Evolutionary conservation across 2,329 filamentous ascomycete species (phyloP).

Genomic region (Aurifilum marmelostoma): DNA sequence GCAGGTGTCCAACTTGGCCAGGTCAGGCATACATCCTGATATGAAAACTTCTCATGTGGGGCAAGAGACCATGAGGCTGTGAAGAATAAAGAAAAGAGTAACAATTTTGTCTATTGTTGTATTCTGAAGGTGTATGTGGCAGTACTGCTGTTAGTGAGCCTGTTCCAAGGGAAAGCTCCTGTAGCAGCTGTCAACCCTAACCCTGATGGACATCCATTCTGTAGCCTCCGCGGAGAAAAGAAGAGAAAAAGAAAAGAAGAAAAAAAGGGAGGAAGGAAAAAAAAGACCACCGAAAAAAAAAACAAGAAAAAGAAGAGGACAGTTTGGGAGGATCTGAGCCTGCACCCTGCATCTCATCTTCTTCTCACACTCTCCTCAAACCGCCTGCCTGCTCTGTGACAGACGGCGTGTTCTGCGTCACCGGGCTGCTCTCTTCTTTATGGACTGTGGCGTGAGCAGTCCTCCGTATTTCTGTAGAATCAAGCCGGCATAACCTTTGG

Average conservation of each 20-base stretch:
- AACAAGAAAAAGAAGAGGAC: too few species aligned
- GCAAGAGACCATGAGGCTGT: not conserved
- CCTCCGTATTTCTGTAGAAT: too few species aligned
- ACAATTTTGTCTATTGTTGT: not conserved
- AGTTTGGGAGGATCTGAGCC: too few species aligned
- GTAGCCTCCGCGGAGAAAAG: too few species aligned
- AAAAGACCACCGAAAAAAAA: too few species aligned
- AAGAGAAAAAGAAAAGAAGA: too few species aligned
- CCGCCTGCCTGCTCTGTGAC: too few species aligned
- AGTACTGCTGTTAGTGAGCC: not conserved
- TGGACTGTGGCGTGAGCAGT: not conserved
- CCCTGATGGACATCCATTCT: too few species aligned
- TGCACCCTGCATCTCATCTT: not conserved
- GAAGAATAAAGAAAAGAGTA: not conserved
- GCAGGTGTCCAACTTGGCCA: not conserved
- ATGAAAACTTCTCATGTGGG: not conserved
- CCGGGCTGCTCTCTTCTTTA: not conserved
- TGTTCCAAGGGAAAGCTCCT: not conserved
- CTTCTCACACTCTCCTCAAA: not conserved
- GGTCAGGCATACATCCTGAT: not conserved
- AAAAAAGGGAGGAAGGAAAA: too few species aligned
- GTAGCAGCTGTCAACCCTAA: not conserved
- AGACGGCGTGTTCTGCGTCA: not conserved
- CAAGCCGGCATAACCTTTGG: too few species aligned
- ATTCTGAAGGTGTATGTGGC: not conserved